A percentile compares a stretch with the other conserved stretches of the same genome.
Evolutionary conservation across 2,329 filamentous ascomycete genomes (phyloP).

Genomic region (Onygena corvina): DNA sequence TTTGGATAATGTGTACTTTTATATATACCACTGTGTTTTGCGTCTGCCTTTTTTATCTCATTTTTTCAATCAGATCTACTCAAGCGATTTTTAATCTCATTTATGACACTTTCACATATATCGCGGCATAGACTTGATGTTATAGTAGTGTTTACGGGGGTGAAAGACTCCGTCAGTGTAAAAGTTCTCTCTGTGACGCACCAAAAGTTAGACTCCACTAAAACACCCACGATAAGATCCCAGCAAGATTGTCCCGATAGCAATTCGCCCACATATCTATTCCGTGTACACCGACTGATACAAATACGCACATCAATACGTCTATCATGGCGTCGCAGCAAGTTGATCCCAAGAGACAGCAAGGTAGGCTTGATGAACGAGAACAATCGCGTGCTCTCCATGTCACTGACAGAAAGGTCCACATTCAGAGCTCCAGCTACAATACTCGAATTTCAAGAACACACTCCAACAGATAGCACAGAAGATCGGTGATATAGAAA

Average conservation of each 20-base stretch:
- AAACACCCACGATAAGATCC: too few species aligned
- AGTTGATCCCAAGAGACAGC: conserved; percentile 35
- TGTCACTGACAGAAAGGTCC: too few species aligned
- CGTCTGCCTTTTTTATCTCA: background rate
- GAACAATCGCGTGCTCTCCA: too few species aligned
- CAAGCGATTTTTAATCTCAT: too few species aligned
- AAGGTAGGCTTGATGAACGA: too few species aligned
- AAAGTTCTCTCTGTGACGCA: background rate
- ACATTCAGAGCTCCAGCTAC: conserved; percentile 41
- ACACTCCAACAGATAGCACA: conserved; percentile 81
- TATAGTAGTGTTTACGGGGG: too few species aligned
- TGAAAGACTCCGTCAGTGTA: too few species aligned
- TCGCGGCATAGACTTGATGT: too few species aligned
- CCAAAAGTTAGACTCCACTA: background rate
- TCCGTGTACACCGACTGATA: background rate
- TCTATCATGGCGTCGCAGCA: conserved; percentile 30
- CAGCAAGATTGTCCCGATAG: background rate
- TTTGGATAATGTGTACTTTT: conserved; percentile 1
- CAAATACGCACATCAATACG: conserved; percentile 7
- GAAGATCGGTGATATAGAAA: conserved; percentile 95
- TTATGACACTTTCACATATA: too few species aligned
- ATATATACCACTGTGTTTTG: background rate
- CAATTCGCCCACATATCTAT: too few species aligned
- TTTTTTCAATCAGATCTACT: too few species aligned
- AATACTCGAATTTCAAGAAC: conserved; percentile 48